Percentiles rank a stretch among this genome's conserved stretches.
Conservation (phyloP, 208 protist species). For the Trypanosomatidae sp. region DNA sequence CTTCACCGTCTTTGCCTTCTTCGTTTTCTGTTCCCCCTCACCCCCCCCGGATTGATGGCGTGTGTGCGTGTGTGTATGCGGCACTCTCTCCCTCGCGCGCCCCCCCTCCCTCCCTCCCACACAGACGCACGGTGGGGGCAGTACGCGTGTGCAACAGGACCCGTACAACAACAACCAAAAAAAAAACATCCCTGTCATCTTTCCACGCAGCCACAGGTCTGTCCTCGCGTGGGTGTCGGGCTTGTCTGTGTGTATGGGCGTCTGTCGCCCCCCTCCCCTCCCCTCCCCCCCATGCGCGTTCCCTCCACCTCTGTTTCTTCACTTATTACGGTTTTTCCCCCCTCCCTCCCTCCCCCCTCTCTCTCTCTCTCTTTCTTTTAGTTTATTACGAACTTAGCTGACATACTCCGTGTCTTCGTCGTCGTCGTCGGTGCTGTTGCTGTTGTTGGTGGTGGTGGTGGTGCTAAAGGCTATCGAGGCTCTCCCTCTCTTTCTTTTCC, state of each 20-base stretch:
- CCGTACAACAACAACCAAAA: not conserved
- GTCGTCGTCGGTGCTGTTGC: not conserved
- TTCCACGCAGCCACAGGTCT: not conserved
- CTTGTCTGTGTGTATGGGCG: not conserved
- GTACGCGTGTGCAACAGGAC: not conserved
- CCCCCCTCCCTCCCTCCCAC: no score
- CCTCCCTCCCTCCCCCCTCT: no score
- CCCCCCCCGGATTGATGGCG: no score
- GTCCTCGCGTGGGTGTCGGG: no score
- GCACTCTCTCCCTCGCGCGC: not conserved
- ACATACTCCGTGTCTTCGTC: not conserved
- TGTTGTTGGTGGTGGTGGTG: not conserved
- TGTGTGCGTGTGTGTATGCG: not conserved
- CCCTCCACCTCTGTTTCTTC: not conserved
- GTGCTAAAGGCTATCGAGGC: no score
- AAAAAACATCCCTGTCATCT: constrained; percentile 4
- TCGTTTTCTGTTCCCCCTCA: no score
- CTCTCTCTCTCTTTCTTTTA: not conserved
- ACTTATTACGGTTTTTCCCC: not conserved
- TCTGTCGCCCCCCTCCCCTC: not conserved
- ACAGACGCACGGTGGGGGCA: not conserved
- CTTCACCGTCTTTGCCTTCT: not conserved
- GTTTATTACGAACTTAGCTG: not conserved
- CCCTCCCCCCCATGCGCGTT: no score
- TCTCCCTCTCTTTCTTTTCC: not conserved